phyloP scores from a whole-genome alignment of 257 asterid species.

The Cruciata laevipes region DNA sequence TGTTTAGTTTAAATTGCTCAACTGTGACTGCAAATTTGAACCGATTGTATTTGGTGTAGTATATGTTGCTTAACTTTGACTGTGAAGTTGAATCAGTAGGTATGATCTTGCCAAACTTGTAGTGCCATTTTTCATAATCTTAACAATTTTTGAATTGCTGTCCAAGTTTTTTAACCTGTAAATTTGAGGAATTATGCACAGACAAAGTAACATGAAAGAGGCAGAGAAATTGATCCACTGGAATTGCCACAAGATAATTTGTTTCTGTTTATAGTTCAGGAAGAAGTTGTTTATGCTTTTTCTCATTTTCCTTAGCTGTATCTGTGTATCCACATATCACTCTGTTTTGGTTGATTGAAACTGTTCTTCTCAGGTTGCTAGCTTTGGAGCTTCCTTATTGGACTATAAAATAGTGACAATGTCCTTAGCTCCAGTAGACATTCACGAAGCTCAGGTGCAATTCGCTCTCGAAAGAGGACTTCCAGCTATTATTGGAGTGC shows the following conservation, averaged over 20 bases:
- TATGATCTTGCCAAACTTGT: neutral
- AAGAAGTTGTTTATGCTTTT: neutral
- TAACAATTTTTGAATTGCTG: neutral
- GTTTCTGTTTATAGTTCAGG: neutral
- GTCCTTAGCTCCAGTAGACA: slow-evolving; percentile 88
- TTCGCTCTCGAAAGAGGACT: slow-evolving; percentile 84
- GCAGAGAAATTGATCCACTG: neutral
- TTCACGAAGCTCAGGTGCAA: slow-evolving; percentile 88
- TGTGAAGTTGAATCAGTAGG: neutral
- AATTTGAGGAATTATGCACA: neutral
- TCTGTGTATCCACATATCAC: neutral
- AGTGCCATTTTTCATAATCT: neutral
- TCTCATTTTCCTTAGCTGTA: neutral
- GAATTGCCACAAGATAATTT: neutral
- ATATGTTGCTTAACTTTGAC: neutral
- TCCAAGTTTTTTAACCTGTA: neutral
- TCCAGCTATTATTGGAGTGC: slow-evolving; percentile 75
- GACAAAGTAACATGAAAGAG: neutral
- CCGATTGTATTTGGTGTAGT: neutral
- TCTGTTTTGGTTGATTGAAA: neutral
- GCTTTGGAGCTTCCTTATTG: slow-evolving; percentile 83
- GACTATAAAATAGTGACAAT: slow-evolving; percentile 56
- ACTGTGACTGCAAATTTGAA: neutral
- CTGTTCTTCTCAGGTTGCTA: slow-evolving; percentile 51
- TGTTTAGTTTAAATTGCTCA: neutral